phyloP scores from a whole-genome alignment of 176 grass and related monocot genomes.

The Ampelocalamus luodianensis region DNA sequence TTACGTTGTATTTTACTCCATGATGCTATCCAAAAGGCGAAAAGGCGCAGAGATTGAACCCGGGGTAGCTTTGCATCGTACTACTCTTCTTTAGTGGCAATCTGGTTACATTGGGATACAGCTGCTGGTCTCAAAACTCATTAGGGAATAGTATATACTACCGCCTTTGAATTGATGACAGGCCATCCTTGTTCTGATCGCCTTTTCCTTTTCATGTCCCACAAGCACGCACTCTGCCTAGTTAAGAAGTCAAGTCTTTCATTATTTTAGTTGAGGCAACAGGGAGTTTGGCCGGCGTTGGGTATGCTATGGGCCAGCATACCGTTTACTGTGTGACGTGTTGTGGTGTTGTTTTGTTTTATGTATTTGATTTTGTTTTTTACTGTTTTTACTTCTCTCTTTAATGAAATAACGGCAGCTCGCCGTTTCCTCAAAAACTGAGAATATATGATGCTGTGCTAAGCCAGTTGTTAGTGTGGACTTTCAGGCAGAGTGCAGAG shows the following conservation, averaged over 20 bases:
- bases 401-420: too few relatives aligned
- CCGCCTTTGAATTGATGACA: constrained; percentile 5
- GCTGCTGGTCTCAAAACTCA: constrained; percentile 23
- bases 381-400: too few relatives aligned
- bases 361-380: too few relatives aligned
- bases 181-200: constrained; percentile 45
- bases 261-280: constrained; percentile 44
- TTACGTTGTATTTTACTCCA: constrained; percentile 5
- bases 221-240: not conserved
- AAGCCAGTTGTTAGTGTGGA: constrained; percentile 29
- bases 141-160: constrained; percentile 14
- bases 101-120: constrained; percentile 47
- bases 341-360: too few relatives aligned
- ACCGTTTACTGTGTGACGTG: too few relatives aligned
- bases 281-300: too few relatives aligned
- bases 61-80: not conserved
- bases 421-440: too few relatives aligned
- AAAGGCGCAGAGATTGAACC: constrained; percentile 2
- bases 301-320: too few relatives aligned
- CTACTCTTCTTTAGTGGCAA: not conserved
- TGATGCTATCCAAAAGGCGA: constrained; percentile 19
- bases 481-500: not conserved
- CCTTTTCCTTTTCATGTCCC: constrained; percentile 1
- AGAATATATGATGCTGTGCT: not conserved
- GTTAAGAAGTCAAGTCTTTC: constrained; percentile 44